A percentile compares a stretch with the other conserved stretches of the same genome.
These are phyloP conservation scores for Sclerotinia borealis DNA, from an alignment of 2,329 filamentous ascomycete genomes.

Conservation along the genomic window DNA sequence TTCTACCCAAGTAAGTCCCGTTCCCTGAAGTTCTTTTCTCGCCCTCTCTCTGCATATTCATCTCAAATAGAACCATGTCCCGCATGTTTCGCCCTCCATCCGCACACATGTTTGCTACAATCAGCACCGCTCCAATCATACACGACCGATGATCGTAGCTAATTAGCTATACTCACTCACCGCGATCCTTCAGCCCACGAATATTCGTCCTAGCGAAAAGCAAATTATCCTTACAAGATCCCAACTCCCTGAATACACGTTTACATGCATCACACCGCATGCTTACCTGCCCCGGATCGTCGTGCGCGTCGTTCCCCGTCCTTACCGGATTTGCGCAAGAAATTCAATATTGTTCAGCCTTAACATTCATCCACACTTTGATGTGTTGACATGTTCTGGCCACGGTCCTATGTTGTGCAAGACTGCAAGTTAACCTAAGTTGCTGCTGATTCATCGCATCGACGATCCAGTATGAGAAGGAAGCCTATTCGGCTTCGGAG, in stretches of 20 bases:
- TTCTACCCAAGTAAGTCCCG: no score
- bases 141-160: neutral
- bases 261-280: conserved; percentile 5
- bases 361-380: neutral
- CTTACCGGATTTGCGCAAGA: neutral
- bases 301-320: neutral
- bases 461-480: no score
- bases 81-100: neutral
- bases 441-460: no score
- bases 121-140: neutral
- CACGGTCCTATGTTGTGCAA: no score
- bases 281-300: conserved; percentile 1
- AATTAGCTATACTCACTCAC: neutral
- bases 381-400: no score
- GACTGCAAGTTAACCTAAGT: no score
- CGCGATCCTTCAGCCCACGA: neutral
- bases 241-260: neutral
- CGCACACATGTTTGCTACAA: neutral
- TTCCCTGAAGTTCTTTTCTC: neutral
- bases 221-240: neutral
- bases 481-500: no score
- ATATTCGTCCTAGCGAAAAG: neutral
- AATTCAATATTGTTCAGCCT: conserved; percentile 8
- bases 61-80: neutral
- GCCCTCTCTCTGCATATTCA: conserved; percentile 1